Conservation (phyloP, 768 basidiomycete species). For the Lentinula aciculospora region DNA sequence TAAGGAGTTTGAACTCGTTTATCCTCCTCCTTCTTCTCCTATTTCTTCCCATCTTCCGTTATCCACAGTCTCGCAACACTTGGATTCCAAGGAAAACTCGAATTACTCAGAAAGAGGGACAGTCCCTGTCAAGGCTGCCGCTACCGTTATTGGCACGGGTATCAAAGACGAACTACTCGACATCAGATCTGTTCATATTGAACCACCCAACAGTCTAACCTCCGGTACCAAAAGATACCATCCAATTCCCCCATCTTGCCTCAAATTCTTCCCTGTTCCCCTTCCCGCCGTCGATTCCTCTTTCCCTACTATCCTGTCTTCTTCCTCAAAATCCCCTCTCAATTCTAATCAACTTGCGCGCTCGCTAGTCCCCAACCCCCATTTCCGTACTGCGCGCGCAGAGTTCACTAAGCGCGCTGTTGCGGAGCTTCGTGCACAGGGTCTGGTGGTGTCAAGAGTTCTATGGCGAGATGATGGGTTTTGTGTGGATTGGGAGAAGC, state of each 20-base stretch:
- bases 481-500: conserved; percentile 1
- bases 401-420: not conserved
- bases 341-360: not conserved
- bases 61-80: not conserved
- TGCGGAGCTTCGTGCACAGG: not conserved
- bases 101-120: not conserved
- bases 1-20: not conserved
- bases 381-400: not conserved
- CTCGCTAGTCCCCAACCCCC: not conserved
- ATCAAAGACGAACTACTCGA: not conserved
- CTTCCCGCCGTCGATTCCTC: not conserved
- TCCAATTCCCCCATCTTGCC: not conserved
- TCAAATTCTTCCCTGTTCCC: not conserved
- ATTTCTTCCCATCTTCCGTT: not conserved
- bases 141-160: too few relatives aligned
- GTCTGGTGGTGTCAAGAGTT: not conserved
- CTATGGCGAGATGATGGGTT: not conserved
- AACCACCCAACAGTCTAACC: not conserved
- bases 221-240: conserved; percentile 1
- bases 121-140: not conserved
- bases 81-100: not conserved
- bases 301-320: not conserved
- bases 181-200: not conserved
- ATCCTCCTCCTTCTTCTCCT: not conserved
- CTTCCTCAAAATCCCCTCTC: not conserved